Base-by-base conservation (phyloP, 1,284 basidiomycete genomes). In the Cutaneotrichosporon arboriforme region DNA sequence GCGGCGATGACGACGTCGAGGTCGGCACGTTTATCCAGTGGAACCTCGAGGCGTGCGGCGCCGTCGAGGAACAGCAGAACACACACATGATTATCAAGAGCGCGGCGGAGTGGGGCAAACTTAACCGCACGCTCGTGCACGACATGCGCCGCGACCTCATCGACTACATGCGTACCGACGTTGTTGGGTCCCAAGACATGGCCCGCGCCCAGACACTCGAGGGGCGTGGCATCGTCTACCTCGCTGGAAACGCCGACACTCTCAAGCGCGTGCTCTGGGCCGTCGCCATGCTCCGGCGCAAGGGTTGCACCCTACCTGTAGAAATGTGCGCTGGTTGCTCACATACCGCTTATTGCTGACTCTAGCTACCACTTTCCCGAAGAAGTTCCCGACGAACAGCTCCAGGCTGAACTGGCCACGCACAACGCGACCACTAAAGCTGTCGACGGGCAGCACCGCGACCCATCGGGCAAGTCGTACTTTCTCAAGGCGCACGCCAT, bases 181-280 rank as follows among this genome's bases (percentile, higher is more conserved):
- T 67, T 0, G 46, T 68, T 2, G 63, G 49, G 15, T 37, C 50
- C 4, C 56, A 61, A 1, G 55, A 59, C 18, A 57, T 59, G 14
- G 10, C 7, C 1, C 4, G 4, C 20, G 44, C 50, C 9, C 49
- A 69, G 1, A 63, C 66, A 39, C 67, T 67, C 1, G 46, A 59
- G 31, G 76, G 75, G 0, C 54, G 73, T 23, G 77, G 78, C 1
- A 73, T 79, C 39, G 77, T 80, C 23, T 74, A 76, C 63, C 74
- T 76, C 20, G 77, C 77, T n/a, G 78, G 78, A 5, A 78, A 79
- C 59, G 76, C 73, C 45, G 77, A 79, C 62, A 79, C 77, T 0
- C 68, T 79, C 13, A 50, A 65, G 35, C 68, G 77, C 21, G 77
- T 76, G 9, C 64, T 74, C 41, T 72, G 75, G 63, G 70, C 68